A percentile compares a stretch with the other conserved stretches of the same genome.
These are phyloP conservation scores for Pisolithus marmoratus DNA, from an alignment of 768 basidiomycete genomes.

Conservation along the genomic window DNA sequence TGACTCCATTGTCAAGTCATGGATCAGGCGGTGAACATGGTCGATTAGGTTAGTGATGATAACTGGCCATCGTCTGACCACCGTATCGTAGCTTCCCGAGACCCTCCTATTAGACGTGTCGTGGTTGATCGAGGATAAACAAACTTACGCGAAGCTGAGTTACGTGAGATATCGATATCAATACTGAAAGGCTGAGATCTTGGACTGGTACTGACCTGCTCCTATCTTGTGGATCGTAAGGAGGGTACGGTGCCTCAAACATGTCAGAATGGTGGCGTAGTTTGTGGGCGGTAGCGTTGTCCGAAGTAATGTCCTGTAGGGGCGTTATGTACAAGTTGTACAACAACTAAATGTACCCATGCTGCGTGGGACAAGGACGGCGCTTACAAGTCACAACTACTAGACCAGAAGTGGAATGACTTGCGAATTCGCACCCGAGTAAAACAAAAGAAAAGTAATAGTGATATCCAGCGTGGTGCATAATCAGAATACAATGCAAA, in stretches of 20 bases:
- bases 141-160: neutral
- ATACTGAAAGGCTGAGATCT: neutral
- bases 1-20: constrained; percentile 40
- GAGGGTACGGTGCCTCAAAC: constrained; percentile 54
- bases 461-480: too few relatives aligned
- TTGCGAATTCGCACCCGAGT: too few relatives aligned
- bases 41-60: constrained; percentile 76
- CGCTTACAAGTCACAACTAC: too few relatives aligned
- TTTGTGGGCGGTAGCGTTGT: neutral
- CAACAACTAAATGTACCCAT: too few relatives aligned
- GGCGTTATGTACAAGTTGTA: too few relatives aligned
- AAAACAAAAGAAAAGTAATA: too few relatives aligned
- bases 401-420: too few relatives aligned
- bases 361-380: too few relatives aligned
- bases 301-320: too few relatives aligned
- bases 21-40: constrained; percentile 58
- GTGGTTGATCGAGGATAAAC: neutral
- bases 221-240: constrained; percentile 72
- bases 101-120: neutral
- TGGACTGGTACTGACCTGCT: constrained; percentile 38
- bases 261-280: constrained; percentile 5
- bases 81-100: constrained; percentile 44
- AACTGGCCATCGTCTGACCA: constrained; percentile 67
- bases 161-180: too few relatives aligned
- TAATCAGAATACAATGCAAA: too few relatives aligned